A percentile compares a stretch with the other conserved stretches of the same genome.
These are phyloP conservation scores for Pseudocercospora eumusae DNA, from an alignment of 2,329 filamentous ascomycete genomes.

Conservation along the genomic window DNA sequence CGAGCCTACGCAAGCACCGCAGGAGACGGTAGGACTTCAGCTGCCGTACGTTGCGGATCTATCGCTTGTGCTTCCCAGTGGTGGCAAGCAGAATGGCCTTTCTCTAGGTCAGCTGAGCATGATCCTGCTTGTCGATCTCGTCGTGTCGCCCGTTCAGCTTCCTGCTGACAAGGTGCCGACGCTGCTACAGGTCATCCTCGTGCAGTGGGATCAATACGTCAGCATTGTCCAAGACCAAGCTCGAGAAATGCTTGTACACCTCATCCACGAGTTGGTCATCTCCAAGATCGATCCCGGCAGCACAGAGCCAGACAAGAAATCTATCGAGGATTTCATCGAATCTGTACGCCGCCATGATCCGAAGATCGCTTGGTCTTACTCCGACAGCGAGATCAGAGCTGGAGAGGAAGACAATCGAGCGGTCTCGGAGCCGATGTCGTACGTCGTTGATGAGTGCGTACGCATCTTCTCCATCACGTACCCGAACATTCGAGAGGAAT, in stretches of 20 bases:
- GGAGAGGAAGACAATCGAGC: constrained; percentile 66
- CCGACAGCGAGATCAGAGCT: constrained; percentile 78
- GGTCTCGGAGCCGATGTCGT: constrained; percentile 84
- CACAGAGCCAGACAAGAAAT: constrained; percentile 66
- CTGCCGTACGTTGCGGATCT: constrained; percentile 85
- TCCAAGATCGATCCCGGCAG: constrained; percentile 71
- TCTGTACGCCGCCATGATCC: constrained; percentile 80
- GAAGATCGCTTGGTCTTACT: constrained; percentile 88
- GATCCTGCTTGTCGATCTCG: constrained; percentile 90
- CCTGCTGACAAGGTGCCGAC: constrained; percentile 78
- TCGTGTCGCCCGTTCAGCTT: constrained; percentile 87
- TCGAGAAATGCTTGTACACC: constrained; percentile 93
- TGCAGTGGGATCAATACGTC: constrained; percentile 97
- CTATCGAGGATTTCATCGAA: constrained; percentile 86
- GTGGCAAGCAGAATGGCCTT: constrained; percentile 82
- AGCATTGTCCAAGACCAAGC: constrained; percentile 94
- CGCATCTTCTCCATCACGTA: constrained; percentile 82
- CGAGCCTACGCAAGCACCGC: constrained; percentile 66
- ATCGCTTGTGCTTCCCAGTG: constrained; percentile 73
- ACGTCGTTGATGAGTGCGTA: constrained; percentile 78
- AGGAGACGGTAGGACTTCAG: constrained; percentile 67
- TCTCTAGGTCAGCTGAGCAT: constrained; percentile 90
- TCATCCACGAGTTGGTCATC: constrained; percentile 94
- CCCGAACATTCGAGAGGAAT: constrained; percentile 83
- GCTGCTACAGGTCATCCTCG: constrained; percentile 84